These are phyloP conservation scores for Entelexis paramagnoliae DNA, from an alignment of 1,139 yeast genomes.

Conservation along the genomic window DNA sequence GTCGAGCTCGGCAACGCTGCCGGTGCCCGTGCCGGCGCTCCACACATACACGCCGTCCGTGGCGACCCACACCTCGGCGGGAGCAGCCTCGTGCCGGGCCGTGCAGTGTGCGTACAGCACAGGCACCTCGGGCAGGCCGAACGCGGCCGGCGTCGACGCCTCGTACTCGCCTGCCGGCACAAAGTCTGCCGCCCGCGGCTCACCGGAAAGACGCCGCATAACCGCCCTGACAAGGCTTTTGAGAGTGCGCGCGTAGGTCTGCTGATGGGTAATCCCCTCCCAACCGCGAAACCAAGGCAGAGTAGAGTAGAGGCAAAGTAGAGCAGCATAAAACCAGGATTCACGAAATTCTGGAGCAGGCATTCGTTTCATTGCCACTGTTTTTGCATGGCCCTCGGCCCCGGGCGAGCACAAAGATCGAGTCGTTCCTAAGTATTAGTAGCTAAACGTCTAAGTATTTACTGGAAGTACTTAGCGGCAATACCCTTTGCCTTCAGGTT, in stretches of 20 bases:
- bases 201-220: conserved; percentile 16
- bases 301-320: too few species aligned
- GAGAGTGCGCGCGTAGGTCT: background rate
- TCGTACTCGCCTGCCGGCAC: conserved; percentile 29
- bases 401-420: too few species aligned
- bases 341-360: too few species aligned
- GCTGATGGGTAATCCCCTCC: background rate
- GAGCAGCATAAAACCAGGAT: too few species aligned
- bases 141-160: conserved; percentile 31
- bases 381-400: too few species aligned
- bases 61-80: conserved; percentile 17
- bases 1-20: background rate
- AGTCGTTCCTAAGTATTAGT: too few species aligned
- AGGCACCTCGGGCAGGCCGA: conserved; percentile 31
- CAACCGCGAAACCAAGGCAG: too few species aligned
- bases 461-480: conserved; percentile 23
- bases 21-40: conserved; percentile 19
- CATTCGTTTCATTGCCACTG: too few species aligned
- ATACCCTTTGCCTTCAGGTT: conserved; percentile 21
- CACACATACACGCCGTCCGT: conserved; percentile 25
- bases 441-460: background rate
- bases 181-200: conserved; percentile 27
- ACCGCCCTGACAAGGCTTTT: background rate
- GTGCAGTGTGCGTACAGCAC: conserved; percentile 23
- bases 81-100: background rate